Percentiles rank a stretch among this genome's conserved stretches.
Conservation (phyloP, 2,329 filamentous ascomycete genomes). For the Tolypocladium album region DNA sequence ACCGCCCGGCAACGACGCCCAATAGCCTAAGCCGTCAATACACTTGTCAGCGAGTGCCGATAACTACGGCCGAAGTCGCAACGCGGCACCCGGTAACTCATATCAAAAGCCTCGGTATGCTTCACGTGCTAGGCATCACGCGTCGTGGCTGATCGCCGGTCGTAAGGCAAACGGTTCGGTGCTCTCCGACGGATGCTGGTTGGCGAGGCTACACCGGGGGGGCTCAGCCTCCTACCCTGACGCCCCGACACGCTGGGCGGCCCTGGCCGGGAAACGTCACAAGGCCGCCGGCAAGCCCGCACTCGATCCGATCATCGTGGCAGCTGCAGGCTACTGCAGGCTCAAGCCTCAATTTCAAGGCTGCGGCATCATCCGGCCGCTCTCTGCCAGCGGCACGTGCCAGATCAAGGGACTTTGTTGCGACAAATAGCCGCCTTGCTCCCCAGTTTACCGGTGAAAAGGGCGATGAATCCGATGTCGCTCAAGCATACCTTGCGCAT, state of each 20-base stretch:
- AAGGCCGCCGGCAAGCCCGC: neutral
- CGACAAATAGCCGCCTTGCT: neutral
- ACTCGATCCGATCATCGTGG: neutral
- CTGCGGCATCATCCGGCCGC: neutral
- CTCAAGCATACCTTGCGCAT: neutral
- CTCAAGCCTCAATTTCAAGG: neutral
- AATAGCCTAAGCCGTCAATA: neutral
- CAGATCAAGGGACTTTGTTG: neutral
- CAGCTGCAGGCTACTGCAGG: neutral
- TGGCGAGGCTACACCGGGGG: neutral
- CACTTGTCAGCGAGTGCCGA: neutral
- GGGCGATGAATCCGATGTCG: neutral
- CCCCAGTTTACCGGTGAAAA: neutral
- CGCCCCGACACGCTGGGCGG: neutral
- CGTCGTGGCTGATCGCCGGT: neutral
- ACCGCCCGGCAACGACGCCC: neutral
- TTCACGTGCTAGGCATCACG: neutral
- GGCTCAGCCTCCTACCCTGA: neutral
- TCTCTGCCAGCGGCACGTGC: neutral
- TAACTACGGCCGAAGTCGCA: neutral
- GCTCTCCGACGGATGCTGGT: neutral
- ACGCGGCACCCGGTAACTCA: neutral
- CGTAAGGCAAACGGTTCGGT: neutral
- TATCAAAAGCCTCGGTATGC: neutral
- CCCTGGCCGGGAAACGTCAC: neutral